phyloP scores from a whole-genome alignment of 306 rosid species.

The Dryas alaskensis region DNA sequence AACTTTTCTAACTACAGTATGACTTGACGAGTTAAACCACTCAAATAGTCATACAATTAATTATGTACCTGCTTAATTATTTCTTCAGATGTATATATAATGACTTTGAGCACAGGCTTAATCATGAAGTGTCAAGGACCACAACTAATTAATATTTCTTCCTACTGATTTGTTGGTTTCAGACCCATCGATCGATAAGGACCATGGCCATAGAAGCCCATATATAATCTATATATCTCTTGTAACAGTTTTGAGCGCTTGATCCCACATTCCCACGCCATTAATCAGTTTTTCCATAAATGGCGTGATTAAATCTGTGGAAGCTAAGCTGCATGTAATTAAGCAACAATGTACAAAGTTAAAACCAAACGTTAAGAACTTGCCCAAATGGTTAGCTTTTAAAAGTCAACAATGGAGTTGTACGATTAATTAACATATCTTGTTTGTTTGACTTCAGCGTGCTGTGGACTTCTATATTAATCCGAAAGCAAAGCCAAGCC shows the following conservation, averaged over 20 bases:
- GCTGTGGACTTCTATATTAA: slow-evolving; percentile 4
- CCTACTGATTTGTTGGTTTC: neutral
- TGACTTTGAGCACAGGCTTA: neutral
- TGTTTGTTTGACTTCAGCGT: slow-evolving; percentile 7
- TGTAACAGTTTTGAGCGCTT: too few relatives aligned
- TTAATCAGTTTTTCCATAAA: too few relatives aligned
- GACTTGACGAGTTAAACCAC: neutral
- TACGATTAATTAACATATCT: neutral
- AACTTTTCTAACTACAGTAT: neutral
- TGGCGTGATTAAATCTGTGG: too few relatives aligned
- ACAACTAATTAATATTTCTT: neutral
- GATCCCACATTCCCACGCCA: too few relatives aligned
- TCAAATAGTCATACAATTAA: too few relatives aligned
- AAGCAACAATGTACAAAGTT: neutral
- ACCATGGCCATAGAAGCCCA: neutral
- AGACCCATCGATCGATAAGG: neutral
- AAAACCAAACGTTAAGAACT: neutral
- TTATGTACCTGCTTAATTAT: too few relatives aligned
- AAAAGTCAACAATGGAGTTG: slow-evolving; percentile 2
- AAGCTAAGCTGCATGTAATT: neutral
- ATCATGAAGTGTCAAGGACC: neutral
- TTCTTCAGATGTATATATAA: too few relatives aligned
- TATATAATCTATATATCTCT: too few relatives aligned
- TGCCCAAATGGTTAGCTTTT: neutral
- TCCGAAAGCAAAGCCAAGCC: slow-evolving; percentile 3